Evolutionary conservation across 2,329 filamentous ascomycete species (phyloP).

Genomic region (Fusarium devonianum): DNA sequence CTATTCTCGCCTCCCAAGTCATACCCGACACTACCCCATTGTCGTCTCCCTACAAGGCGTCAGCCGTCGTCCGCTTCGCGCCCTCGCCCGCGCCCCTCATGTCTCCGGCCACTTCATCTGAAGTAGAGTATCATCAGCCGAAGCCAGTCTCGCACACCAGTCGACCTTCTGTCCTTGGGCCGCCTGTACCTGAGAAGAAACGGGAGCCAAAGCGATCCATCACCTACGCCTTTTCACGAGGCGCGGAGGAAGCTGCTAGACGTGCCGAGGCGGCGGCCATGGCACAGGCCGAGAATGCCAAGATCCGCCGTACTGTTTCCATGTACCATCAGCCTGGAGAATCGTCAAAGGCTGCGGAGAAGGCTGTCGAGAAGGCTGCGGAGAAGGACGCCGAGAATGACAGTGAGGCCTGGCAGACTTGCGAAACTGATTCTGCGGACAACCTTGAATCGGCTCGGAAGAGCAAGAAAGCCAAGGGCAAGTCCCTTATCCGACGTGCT

Average conservation of each 20-base stretch:
- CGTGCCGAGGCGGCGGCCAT: slow-evolving; percentile 15
- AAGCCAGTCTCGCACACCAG: slow-evolving; percentile 3
- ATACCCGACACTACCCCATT: slow-evolving; percentile 10
- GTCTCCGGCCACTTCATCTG: slow-evolving; percentile 12
- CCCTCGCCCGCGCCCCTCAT: background rate
- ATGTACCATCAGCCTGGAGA: slow-evolving; percentile 3
- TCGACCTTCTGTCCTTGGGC: background rate
- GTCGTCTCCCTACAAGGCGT: background rate
- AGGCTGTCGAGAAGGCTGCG: background rate
- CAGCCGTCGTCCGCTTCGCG: slow-evolving; percentile 7
- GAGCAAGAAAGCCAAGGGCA: slow-evolving; percentile 3
- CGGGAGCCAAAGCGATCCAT: slow-evolving; percentile 10
- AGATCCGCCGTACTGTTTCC: slow-evolving; percentile 11
- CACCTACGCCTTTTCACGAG: slow-evolving; percentile 8
- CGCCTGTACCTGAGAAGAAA: slow-evolving; percentile 17
- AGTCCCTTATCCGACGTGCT: background rate
- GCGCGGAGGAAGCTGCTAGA: slow-evolving; percentile 14
- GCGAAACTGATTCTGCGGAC: slow-evolving; percentile 4
- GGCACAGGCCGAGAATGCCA: background rate
- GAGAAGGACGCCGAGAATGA: slow-evolving; percentile 11
- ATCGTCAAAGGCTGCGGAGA: background rate
- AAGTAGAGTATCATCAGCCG: slow-evolving; percentile 5
- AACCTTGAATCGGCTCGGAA: slow-evolving; percentile 1
- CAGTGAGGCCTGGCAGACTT: slow-evolving; percentile 1
- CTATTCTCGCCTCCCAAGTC: background rate